Evolutionary conservation across 2,329 filamentous ascomycete genomes (phyloP).

Genomic region (Aureobasidium sp.): DNA sequence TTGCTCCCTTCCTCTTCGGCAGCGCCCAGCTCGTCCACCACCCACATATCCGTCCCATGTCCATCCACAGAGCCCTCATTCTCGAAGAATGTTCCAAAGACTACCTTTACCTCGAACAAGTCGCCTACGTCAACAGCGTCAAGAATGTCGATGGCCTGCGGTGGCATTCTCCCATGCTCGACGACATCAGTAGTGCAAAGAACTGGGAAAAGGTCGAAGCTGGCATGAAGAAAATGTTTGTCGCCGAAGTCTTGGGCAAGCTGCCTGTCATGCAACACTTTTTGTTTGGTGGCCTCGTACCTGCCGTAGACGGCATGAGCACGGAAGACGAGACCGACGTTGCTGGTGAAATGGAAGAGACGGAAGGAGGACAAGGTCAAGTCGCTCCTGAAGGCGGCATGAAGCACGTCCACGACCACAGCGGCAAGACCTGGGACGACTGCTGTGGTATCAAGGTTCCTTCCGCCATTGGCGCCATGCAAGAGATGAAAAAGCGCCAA

Average conservation of each 20-base stretch:
- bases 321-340: slow-evolving; percentile 49
- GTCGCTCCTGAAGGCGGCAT: slow-evolving; percentile 56
- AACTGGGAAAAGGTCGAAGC: slow-evolving; percentile 88
- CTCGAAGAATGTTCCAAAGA: slow-evolving; percentile 80
- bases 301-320: slow-evolving; percentile 76
- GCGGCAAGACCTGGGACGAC: slow-evolving; percentile 65
- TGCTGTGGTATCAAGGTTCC: slow-evolving; percentile 98
- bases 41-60: slow-evolving; percentile 42
- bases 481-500: slow-evolving; percentile 73
- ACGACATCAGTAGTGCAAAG: slow-evolving; percentile 88
- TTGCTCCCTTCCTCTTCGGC: slow-evolving; percentile 47
- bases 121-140: slow-evolving; percentile 88
- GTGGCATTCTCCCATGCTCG: slow-evolving; percentile 97
- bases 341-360: slow-evolving; percentile 39
- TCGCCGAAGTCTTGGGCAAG: slow-evolving; percentile 85
- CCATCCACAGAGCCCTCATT: slow-evolving; percentile 79
- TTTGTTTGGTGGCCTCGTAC: slow-evolving; percentile 78
- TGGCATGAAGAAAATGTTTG: slow-evolving; percentile 96
- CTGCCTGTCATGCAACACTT: slow-evolving; percentile 99
- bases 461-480: slow-evolving; percentile 82
- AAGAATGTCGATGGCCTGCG: slow-evolving; percentile 91
- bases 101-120: slow-evolving; percentile 87
- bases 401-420: slow-evolving; percentile 48
- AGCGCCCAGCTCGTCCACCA: slow-evolving; percentile 59
- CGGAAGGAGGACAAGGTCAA: slow-evolving; percentile 50